phyloP scores from a whole-genome alignment of 495 filamentous ascomycete genomes.

The Aspergillus panamensis region DNA sequence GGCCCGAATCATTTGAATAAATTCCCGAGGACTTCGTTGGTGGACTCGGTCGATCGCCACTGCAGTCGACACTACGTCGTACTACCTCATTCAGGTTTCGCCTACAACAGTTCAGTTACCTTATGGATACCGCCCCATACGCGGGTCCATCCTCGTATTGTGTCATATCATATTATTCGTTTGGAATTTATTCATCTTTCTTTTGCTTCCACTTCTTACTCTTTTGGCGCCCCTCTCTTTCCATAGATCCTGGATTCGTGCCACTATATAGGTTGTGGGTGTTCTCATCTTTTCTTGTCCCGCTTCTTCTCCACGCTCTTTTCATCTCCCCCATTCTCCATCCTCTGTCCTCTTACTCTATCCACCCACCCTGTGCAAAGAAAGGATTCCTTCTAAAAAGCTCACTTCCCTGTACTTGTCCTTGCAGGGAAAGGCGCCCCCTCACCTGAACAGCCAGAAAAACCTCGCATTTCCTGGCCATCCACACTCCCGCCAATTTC shows the following conservation, averaged over 20 bases:
- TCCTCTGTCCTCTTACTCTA: neutral
- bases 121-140: too few relatives aligned
- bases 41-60: neutral
- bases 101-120: too few relatives aligned
- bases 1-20: neutral
- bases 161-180: too few relatives aligned
- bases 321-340: neutral
- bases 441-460: neutral
- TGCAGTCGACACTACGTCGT: neutral
- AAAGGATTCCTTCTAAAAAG: neutral
- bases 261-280: too few relatives aligned
- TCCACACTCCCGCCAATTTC: neutral
- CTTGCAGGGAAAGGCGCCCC: constrained; percentile 3
- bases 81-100: too few relatives aligned
- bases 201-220: too few relatives aligned
- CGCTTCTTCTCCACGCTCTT: too few relatives aligned
- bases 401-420: constrained; percentile 2
- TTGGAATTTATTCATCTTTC: too few relatives aligned
- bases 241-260: too few relatives aligned
- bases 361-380: neutral
- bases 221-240: too few relatives aligned
- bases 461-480: neutral
- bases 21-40: neutral
- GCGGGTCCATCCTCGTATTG: too few relatives aligned
- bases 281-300: too few relatives aligned